Evolutionary conservation across 2,329 filamentous ascomycete species (phyloP).

Genomic region (Saccharata proteae): DNA sequence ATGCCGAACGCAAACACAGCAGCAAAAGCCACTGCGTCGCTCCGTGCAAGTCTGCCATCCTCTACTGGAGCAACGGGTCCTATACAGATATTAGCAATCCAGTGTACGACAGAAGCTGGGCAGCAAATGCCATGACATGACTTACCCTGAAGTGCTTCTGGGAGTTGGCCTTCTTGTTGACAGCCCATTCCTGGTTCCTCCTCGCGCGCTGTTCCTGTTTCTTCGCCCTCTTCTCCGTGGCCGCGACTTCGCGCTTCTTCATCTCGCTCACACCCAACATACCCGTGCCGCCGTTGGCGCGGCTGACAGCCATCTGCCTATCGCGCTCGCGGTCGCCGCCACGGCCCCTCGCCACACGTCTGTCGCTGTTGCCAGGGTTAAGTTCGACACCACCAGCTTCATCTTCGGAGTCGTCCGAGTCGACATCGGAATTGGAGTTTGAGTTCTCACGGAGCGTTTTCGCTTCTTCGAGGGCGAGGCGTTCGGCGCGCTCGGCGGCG

Average conservation of each 20-base stretch:
- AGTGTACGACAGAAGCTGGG: not conserved
- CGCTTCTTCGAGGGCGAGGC: constrained; percentile 44
- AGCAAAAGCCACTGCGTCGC: no score
- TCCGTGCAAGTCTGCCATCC: not conserved
- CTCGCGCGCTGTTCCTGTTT: constrained; percentile 51
- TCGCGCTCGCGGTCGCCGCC: constrained; percentile 17
- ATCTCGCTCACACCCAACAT: constrained; percentile 67
- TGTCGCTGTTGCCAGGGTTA: constrained; percentile 12
- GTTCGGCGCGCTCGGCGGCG: constrained; percentile 60
- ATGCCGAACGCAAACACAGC: no score
- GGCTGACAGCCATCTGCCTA: constrained; percentile 41
- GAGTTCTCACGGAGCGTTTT: constrained; percentile 7
- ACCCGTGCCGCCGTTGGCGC: constrained; percentile 61
- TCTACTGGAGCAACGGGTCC: constrained; percentile 42
- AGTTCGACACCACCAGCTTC: constrained; percentile 26
- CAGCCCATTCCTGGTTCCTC: constrained; percentile 49
- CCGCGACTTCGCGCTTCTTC: constrained; percentile 57
- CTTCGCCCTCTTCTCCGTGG: constrained; percentile 56
- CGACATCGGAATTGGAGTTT: constrained; percentile 34
- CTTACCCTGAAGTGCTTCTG: constrained; percentile 58
- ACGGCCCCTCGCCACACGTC: constrained; percentile 11
- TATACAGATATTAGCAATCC: constrained; percentile 11
- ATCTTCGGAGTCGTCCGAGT: constrained; percentile 31
- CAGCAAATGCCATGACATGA: not conserved
- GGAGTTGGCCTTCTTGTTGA: constrained; percentile 63